These are phyloP conservation scores for Phanerochaete carnosa DNA, from an alignment of 768 basidiomycete species.

Conservation along the genomic window DNA sequence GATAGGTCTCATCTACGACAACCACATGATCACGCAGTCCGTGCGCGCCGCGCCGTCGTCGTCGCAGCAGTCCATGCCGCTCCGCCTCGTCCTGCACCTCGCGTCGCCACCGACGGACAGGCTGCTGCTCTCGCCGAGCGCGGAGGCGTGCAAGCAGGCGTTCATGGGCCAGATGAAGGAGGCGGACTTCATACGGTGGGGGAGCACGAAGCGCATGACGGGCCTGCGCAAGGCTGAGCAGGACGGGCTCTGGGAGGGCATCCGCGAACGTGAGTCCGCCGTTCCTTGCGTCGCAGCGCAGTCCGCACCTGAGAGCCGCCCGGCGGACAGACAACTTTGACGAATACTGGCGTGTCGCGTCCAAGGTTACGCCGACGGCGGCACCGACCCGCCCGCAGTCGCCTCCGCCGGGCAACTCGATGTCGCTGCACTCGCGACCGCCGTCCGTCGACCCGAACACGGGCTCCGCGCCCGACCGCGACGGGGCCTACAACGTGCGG, in stretches of 20 bases:
- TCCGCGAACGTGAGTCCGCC: conserved; percentile 77
- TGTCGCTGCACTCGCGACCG: conserved; percentile 62
- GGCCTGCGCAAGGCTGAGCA: conserved; percentile 87
- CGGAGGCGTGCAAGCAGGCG: conserved; percentile 87
- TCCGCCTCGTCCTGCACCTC: conserved; percentile 83
- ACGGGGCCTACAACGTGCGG: conserved; percentile 83
- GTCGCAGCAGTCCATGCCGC: conserved; percentile 48
- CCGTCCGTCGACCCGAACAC: conserved; percentile 59
- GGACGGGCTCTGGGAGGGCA: conserved; percentile 96
- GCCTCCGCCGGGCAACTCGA: conserved; percentile 45
- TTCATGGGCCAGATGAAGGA: conserved; percentile 97
- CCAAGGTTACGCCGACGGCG: conserved; percentile 87
- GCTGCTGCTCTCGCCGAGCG: conserved; percentile 72
- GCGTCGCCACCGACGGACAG: conserved; percentile 85
- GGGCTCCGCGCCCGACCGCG: conserved; percentile 50
- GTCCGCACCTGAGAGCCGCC: background rate
- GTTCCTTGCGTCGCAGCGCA: background rate
- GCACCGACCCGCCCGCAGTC: conserved; percentile 58
- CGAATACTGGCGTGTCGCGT: conserved; percentile 89
- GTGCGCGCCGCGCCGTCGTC: conserved; percentile 39
- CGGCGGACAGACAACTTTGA: conserved; percentile 85
- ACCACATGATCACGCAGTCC: conserved; percentile 63
- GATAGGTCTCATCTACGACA: conserved; percentile 91
- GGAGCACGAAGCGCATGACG: conserved; percentile 92
- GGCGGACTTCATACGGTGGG: conserved; percentile 96